Percentiles rank a stretch among this genome's conserved stretches.
phyloP scores from a whole-genome alignment of 495 filamentous ascomycete species.

The Tuber indicum region DNA sequence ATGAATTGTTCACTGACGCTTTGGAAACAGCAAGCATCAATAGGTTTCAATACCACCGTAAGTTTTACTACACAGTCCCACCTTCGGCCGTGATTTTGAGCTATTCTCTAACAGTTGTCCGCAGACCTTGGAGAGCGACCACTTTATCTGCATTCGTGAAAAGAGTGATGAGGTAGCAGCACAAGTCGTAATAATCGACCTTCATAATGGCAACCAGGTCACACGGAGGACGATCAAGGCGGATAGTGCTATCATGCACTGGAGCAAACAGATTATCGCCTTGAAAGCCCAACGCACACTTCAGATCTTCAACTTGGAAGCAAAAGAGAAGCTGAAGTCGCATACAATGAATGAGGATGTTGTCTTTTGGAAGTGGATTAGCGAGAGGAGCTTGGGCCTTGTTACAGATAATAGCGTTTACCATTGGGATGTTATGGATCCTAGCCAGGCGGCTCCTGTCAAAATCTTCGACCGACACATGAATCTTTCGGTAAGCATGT shows the following conservation, averaged over 20 bases:
- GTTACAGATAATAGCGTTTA: slow-evolving; percentile 86
- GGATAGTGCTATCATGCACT: slow-evolving; percentile 99
- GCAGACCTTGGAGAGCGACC: slow-evolving; percentile 94
- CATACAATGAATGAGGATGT: slow-evolving; percentile 94
- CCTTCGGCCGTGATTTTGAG: slow-evolving; percentile 10
- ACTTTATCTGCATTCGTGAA: slow-evolving; percentile 91
- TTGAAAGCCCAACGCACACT: slow-evolving; percentile 91
- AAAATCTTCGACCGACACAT: slow-evolving; percentile 89
- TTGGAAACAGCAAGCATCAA: slow-evolving; percentile 59
- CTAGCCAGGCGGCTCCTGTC: slow-evolving; percentile 64
- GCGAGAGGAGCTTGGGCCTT: slow-evolving; percentile 73
- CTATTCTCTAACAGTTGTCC: slow-evolving; percentile 28
- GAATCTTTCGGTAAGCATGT: slow-evolving; percentile 66
- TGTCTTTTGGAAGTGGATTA: slow-evolving; percentile 98
- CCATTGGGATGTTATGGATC: slow-evolving; percentile 94
- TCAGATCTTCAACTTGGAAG: slow-evolving; percentile 90
- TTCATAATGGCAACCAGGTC: slow-evolving; percentile 89
- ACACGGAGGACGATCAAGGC: slow-evolving; percentile 95
- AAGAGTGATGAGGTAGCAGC: slow-evolving; percentile 73
- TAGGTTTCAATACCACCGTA: slow-evolving; percentile 97
- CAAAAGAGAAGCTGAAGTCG: slow-evolving; percentile 90
- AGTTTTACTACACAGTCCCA: slow-evolving; percentile 44
- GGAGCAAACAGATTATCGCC: slow-evolving; percentile 89
- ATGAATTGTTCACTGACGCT: slow-evolving; percentile 44
- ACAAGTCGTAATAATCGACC: slow-evolving; percentile 93